Evolutionary conservation across 2,329 filamentous ascomycete genomes (phyloP), one percentile per base, ranked within the genome.

Genomic region (Fusarium lyarnte): DNA sequence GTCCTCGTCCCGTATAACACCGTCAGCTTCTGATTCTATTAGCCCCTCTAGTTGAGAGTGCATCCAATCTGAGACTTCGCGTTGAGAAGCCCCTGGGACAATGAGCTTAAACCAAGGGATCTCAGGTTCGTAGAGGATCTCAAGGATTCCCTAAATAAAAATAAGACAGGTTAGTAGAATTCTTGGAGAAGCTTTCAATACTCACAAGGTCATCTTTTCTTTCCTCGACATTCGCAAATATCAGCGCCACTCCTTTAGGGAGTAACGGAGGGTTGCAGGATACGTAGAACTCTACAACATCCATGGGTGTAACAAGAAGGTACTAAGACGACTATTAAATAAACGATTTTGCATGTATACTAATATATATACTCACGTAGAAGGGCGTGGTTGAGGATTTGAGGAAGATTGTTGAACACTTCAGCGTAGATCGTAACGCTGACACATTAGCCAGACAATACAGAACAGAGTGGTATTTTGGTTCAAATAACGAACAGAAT

Each of bases 121-220:
- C 0, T 81, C 78, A 3, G 81, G 80, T 31, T 83, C 81, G 36
- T 82, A 83, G 8, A 83, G 72, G 10, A 83, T 72, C 51, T 83
- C 82, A 2, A 77, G 1, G 1, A 80, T 38, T 11, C 76, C 64
- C 31, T 62, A 36, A 13, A 58, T 59, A 25, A 19, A 5, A 8
- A 29, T 31, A 47, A 9, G 12, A 6, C 23, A 33, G 53, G 25
- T 73, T 12, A 63, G 33, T 21, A 31, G 25, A 27, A 38, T 8
- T 13, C 2, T 13, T 12, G 12, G 8, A 5, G 14, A 25, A 23
- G n/a, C n/a, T 54, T 25, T n/a, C 17, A 6, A 23, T 25, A 27
- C 74, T 65, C 69, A 78, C 76, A 25, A 41, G 49, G 19, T 9
- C 25, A n/a, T n/a, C 14, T 8, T 29, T 53, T 41, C 47, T 7